Base-by-base conservation (phyloP, 176 grass and related monocot species). In the Phoenix dactylifera region DNA sequence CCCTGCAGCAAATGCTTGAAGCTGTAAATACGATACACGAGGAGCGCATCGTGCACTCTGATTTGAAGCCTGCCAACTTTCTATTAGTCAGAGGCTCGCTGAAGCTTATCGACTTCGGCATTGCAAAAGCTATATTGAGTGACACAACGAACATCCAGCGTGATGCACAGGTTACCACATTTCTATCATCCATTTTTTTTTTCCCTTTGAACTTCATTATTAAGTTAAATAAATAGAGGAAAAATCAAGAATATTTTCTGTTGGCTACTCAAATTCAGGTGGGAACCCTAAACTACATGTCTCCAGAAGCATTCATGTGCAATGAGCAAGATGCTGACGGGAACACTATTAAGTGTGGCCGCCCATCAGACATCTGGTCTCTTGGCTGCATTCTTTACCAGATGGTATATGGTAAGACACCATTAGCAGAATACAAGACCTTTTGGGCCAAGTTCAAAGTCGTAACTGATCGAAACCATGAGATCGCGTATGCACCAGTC, bases 231-330 rank as follows among this genome's bases (percentile, higher is more conserved):
- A 1, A 39, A 2, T 39, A 39, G 35, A 39, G 35, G 35, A 39
- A 39, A 39, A 1, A 7, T 0, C 35, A 39, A 39, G 35, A 49
- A 26, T 17, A 12, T 51, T 14, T 51, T 20, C 22, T 52, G n/a
- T 59, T 60, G 5, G 39, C 9, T 18, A 22, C 12, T 63, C 63
- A 18, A 63, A n/a, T 55, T 52, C 82, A 92, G 93, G 88, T 91
- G 53, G 93, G 93, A 62, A 97, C 93, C n/a, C 73, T 97, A 19
- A 97, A 97, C 73, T 97, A 97, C 73, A 97, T 97, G 93, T 97
- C 93, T n/a, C 93, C 84, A 18, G 93, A 97, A 80, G 87, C 93
- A 57, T 88, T 97, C 66, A 73, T 88, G 72, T 91, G 87, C 56
- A 81, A 91, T 22, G 93, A 97, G 29, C 60, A 84, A 5, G 93